These are phyloP conservation scores for Zalerion maritima DNA, from an alignment of 495 filamentous ascomycete genomes.

Conservation along the genomic window DNA sequence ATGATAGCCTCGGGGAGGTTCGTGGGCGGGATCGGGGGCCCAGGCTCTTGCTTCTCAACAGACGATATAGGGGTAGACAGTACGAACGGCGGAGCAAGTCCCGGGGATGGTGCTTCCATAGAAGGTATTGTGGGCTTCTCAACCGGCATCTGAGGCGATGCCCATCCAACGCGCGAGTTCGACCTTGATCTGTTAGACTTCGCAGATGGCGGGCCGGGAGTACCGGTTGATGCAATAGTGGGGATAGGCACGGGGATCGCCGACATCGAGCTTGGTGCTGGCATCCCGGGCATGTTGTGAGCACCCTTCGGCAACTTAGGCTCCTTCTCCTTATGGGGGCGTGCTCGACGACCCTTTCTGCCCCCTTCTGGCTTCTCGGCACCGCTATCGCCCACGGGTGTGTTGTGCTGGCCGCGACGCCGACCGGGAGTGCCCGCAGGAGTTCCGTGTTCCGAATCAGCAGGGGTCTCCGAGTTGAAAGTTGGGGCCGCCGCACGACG, in stretches of 20 bases:
- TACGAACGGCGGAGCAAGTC: constrained; percentile 24
- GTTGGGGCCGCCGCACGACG: constrained; percentile 39
- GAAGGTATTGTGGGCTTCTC: constrained; percentile 12
- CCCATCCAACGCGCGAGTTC: constrained; percentile 23
- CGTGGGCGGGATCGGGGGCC: constrained; percentile 15
- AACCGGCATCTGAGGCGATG: constrained; percentile 20
- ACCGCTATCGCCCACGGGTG: constrained; percentile 31
- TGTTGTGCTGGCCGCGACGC: constrained; percentile 21
- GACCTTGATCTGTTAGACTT: constrained; percentile 31
- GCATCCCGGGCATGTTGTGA: no score
- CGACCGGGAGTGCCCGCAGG: constrained; percentile 32
- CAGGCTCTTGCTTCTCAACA: constrained; percentile 23
- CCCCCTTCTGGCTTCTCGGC: constrained; percentile 40
- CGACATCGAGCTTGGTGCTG: constrained; percentile 14
- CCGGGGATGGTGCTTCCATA: constrained; percentile 10
- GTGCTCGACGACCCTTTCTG: constrained; percentile 32
- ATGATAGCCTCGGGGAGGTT: constrained; percentile 36
- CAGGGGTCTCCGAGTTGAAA: constrained; percentile 30
- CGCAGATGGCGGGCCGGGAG: constrained; percentile 8
- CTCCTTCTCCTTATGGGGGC: constrained; percentile 21
- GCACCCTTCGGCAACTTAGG: constrained; percentile 27
- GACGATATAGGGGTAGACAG: constrained; percentile 16
- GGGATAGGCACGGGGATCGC: constrained; percentile 19
- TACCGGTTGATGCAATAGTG: constrained; percentile 28
- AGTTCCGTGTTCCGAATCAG: constrained; percentile 41